phyloP scores from a whole-genome alignment of 164 flowering plant genomes.

The Aristolochia contorta region DNA sequence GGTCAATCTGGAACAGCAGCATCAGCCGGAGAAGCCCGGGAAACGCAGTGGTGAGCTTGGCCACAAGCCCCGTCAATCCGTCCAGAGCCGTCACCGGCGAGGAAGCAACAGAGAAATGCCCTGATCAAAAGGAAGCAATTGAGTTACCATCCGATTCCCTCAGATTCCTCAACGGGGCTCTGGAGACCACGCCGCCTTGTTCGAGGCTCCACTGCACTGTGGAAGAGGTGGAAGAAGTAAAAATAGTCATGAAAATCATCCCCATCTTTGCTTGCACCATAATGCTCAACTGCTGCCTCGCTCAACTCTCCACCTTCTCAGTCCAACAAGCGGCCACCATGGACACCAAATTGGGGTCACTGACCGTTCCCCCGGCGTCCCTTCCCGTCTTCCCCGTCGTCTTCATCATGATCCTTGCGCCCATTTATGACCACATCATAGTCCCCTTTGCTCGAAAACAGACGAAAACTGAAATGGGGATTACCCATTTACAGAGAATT shows the following conservation, averaged over 20 bases:
- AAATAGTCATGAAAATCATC: constrained; percentile 42
- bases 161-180: constrained; percentile 51
- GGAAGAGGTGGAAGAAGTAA: constrained; percentile 73
- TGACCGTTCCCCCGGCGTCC: constrained; percentile 79
- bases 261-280: constrained; percentile 79
- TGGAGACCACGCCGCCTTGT: constrained; percentile 19
- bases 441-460: constrained; percentile 54
- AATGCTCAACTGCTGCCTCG: constrained; percentile 88
- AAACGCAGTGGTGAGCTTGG: constrained; percentile 35
- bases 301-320: constrained; percentile 92
- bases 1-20: constrained; percentile 30
- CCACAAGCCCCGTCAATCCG: constrained; percentile 22
- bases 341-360: constrained; percentile 64
- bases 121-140: not conserved
- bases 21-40: constrained; percentile 17
- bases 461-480: constrained; percentile 64
- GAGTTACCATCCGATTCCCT: constrained; percentile 19
- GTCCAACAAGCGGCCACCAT: constrained; percentile 93
- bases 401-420: constrained; percentile 80
- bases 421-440: constrained; percentile 58
- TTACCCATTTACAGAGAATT: constrained; percentile 69
- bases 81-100: constrained; percentile 10
- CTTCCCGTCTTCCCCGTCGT: constrained; percentile 82
- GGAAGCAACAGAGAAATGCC: constrained; percentile 5
- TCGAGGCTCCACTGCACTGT: constrained; percentile 35